Evolutionary conservation across 805 yeast species (phyloP).

Genomic region (Suhomyces pyralidae): DNA sequence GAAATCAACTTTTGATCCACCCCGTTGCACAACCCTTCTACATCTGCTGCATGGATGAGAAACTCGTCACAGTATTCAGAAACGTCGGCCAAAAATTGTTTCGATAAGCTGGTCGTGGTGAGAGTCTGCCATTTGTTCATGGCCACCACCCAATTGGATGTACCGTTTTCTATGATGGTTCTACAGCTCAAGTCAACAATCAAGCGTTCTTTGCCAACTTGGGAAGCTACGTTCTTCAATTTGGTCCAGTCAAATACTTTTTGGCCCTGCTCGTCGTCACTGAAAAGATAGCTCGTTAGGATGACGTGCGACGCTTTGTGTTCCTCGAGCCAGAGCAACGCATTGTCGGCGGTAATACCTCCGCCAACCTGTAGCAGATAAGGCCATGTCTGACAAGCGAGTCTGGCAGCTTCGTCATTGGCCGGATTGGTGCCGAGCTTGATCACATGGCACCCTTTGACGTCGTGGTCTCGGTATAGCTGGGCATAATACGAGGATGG

Average conservation of each 20-base stretch:
- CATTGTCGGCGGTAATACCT: conserved; percentile 77
- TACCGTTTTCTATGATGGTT: conserved; percentile 22
- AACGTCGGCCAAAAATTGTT: conserved; percentile 52
- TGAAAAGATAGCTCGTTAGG: conserved; percentile 86
- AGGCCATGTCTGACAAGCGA: conserved; percentile 78
- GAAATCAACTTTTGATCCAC: conserved; percentile 77
- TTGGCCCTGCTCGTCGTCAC: conserved; percentile 44
- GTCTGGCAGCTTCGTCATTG: conserved; percentile 78
- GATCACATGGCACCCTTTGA: conserved; percentile 87
- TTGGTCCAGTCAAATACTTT: conserved; percentile 45
- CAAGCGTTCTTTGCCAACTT: conserved; percentile 64
- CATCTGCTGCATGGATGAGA: conserved; percentile 96
- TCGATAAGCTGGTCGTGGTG: conserved; percentile 59
- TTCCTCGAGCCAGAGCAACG: conserved; percentile 67
- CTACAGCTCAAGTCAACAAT: conserved; percentile 91
- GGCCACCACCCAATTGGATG: conserved; percentile 81
- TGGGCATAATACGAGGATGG: conserved; percentile 74
- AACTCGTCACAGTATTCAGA: conserved; percentile 77
- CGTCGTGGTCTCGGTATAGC: conserved; percentile 56
- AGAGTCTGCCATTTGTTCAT: conserved; percentile 96
- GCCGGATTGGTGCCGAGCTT: conserved; percentile 75
- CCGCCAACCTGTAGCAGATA: conserved; percentile 82
- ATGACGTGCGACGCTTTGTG: conserved; percentile 82
- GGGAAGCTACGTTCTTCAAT: conserved; percentile 44
- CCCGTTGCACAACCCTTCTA: conserved; percentile 93